Conservation (phyloP, 345 rosid genomes). For the Sonneratia alba region DNA sequence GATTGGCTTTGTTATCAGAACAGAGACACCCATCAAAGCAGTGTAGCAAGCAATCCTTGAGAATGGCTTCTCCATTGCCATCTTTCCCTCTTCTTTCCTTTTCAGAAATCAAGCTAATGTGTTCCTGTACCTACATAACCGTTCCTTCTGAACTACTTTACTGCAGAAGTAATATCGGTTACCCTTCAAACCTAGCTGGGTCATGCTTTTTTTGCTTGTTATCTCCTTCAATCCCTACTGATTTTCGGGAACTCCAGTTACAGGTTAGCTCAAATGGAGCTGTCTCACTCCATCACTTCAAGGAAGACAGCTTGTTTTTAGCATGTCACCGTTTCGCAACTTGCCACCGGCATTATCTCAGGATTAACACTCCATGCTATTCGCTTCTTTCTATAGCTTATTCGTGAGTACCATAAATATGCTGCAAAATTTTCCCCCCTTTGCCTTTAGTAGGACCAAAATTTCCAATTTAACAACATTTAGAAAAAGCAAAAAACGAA, state of each 20-base stretch:
- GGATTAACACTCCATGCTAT: neutral
- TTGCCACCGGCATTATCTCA: neutral
- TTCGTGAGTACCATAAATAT: neutral
- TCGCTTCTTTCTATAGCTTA: neutral
- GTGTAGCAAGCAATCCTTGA: neutral
- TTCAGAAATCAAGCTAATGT: neutral
- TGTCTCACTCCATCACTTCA: too few species aligned
- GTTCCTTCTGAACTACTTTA: neutral
- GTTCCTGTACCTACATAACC: neutral
- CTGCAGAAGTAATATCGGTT: neutral
- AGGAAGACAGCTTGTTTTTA: neutral
- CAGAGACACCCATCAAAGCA: neutral
- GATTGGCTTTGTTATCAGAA: neutral
- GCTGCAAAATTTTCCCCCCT: too few species aligned
- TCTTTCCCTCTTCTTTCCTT: neutral
- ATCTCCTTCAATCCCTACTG: neutral
- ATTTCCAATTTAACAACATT: too few species aligned
- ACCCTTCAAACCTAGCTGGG: neutral
- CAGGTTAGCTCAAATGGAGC: neutral
- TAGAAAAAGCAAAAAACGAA: too few species aligned
- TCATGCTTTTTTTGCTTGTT: constrained; percentile 9
- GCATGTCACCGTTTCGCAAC: neutral
- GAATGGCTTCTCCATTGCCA: neutral
- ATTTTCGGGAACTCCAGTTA: neutral
- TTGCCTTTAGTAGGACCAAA: too few species aligned